Conservation (phyloP, 1,284 basidiomycete genomes). For the Cryptococcus jaspeensis region DNA sequence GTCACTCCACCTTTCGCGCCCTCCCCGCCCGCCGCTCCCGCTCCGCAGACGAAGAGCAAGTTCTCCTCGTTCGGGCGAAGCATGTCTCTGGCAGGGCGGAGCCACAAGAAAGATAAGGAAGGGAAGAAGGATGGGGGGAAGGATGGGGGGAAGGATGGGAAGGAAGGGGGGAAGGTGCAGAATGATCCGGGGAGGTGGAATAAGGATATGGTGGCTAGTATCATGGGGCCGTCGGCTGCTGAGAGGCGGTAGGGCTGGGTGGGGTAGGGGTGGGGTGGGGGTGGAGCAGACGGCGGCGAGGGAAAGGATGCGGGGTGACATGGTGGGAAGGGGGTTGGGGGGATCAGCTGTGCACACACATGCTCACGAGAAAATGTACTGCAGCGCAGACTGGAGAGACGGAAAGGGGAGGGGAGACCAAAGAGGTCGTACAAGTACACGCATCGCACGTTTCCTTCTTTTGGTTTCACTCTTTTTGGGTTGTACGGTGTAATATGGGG, state of each 20-base stretch:
- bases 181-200: conserved; percentile 47
- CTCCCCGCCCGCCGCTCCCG: neutral
- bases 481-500: too few species aligned
- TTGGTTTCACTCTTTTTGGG: too few species aligned
- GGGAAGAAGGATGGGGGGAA: conserved; percentile 17
- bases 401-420: too few species aligned
- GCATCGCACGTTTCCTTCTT: too few species aligned
- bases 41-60: conserved; percentile 16
- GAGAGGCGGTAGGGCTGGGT: conserved; percentile 17
- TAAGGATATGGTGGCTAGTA: conserved; percentile 41
- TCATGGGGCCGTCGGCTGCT: conserved; percentile 43
- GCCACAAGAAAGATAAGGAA: conserved; percentile 23
- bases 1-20: conserved; percentile 11
- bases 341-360: too few species aligned
- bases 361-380: too few species aligned
- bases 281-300: neutral
- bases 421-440: too few species aligned
- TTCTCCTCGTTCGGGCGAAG: conserved; percentile 31
- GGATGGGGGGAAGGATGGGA: conserved; percentile 19
- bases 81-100: conserved; percentile 21
- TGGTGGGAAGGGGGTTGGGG: too few species aligned
- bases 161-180: conserved; percentile 17
- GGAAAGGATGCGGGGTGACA: too few species aligned
- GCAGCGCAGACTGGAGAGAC: too few species aligned
- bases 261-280: neutral